Evolutionary conservation across 1,284 basidiomycete species (phyloP).

Genomic region (Fomitopsis pinicola): DNA sequence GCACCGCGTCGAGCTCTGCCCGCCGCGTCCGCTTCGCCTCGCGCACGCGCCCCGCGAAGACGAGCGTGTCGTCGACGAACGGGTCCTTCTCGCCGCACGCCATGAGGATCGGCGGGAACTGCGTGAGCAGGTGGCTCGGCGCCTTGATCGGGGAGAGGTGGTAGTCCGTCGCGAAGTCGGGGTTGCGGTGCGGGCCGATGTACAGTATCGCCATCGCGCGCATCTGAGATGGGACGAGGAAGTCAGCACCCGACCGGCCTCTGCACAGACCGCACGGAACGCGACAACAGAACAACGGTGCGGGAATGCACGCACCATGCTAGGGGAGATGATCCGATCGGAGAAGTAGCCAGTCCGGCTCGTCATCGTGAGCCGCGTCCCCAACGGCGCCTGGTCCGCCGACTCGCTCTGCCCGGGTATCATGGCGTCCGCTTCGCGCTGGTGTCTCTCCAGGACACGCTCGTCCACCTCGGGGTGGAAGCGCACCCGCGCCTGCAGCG

Average conservation of each 20-base stretch:
- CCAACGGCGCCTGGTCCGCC: constrained; percentile 23
- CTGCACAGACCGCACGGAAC: neutral
- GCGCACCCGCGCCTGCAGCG: constrained; percentile 58
- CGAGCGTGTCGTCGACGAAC: constrained; percentile 93
- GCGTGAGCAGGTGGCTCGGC: constrained; percentile 78
- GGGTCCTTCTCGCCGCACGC: constrained; percentile 96
- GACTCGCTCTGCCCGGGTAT: constrained; percentile 19
- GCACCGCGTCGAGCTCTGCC: constrained; percentile 54
- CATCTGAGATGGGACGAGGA: constrained; percentile 55
- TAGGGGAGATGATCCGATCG: constrained; percentile 85
- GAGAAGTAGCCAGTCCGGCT: constrained; percentile 94
- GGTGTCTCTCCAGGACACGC: constrained; percentile 13
- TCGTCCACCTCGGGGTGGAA: constrained; percentile 27
- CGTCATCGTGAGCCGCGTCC: constrained; percentile 85
- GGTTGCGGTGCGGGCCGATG: constrained; percentile 88
- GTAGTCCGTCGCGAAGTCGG: constrained; percentile 94
- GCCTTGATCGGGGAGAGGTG: constrained; percentile 92
- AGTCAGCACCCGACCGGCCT: neutral
- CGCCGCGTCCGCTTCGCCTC: constrained; percentile 87
- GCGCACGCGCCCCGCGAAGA: constrained; percentile 89
- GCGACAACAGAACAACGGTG: constrained; percentile 6
- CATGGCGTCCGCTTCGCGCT: constrained; percentile 9
- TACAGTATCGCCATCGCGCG: constrained; percentile 98
- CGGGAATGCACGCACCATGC: constrained; percentile 63
- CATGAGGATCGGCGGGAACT: constrained; percentile 91